Base-by-base conservation (phyloP, 345 rosid genomes). In the Leavenworthia alabamica region DNA sequence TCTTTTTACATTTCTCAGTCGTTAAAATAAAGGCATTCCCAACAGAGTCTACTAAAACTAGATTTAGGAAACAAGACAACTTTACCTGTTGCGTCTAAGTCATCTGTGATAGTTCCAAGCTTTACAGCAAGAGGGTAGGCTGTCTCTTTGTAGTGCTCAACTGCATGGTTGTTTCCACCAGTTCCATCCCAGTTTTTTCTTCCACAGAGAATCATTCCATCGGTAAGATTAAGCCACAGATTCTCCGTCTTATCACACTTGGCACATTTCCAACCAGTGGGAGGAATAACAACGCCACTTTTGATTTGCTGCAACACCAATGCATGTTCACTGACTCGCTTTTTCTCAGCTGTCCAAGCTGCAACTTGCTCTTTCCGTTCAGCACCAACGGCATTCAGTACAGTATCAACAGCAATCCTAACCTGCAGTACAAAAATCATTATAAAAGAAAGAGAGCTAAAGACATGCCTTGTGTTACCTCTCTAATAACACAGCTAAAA, bases 171-270 rank as follows among this genome's bases (percentile, higher is more conserved):
- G 73, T 94, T 94, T 46, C 97, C 99, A 46, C 96, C 99, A 76
- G 81, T 88, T 68, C 96, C 99, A 78, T 88, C 96, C 96, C 96
- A 94, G 73, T 88, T 90, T 67, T 64, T 90, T 73, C 99, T 78
- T 43, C 99, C 97, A 62, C 97, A 94, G n/a, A 90, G 91, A 65
- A 88, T 90, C 89, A 80, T 78, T 61, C 99, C 99, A 77, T 94
- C 99, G 4, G 96, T 84, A 70, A 90, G 87, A 83, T 94, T 94
- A 64, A 94, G 73, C 97, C 99, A 94, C 16, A 94, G 86, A 74
- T 94, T 94, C 17, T 94, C 91, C 52, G 57, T 86, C 76, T 94
- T 86, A 47, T 94, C 96, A 64, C 99, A 94, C 79, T 86, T 94
- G 0, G 73, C 53, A 77, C 97, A 94, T 72, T 80, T 84, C 99